Conservation (phyloP, 2,329 filamentous ascomycete genomes). For the Thelonectria blattea region DNA sequence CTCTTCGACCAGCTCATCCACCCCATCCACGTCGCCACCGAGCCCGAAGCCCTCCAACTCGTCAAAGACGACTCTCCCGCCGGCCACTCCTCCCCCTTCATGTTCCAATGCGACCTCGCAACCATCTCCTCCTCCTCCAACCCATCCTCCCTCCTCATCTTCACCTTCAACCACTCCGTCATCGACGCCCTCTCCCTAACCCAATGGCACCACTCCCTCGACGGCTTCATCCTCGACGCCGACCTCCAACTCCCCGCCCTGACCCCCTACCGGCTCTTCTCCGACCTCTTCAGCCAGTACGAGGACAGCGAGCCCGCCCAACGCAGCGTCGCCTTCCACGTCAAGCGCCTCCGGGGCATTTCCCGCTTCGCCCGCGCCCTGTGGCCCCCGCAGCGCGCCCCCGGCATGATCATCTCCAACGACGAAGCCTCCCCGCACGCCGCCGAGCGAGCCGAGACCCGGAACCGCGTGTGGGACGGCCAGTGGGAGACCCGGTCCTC, state of each 20-base stretch:
- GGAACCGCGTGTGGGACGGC: slow-evolving; percentile 39
- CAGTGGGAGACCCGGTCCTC: slow-evolving; percentile 35
- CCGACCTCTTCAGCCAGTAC: slow-evolving; percentile 42
- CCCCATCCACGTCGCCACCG: slow-evolving; percentile 28
- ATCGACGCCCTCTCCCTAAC: slow-evolving; percentile 44
- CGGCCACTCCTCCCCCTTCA: slow-evolving; percentile 36
- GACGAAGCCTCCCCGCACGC: slow-evolving; percentile 33
- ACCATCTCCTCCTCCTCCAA: slow-evolving; percentile 16
- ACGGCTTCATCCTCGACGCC: slow-evolving; percentile 37
- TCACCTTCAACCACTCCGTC: slow-evolving; percentile 45
- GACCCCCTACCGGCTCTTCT: slow-evolving; percentile 42
- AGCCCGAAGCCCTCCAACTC: slow-evolving; percentile 28
- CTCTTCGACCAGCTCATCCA: slow-evolving; percentile 39
- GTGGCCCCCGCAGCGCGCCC: slow-evolving; percentile 43
- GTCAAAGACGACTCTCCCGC: slow-evolving; percentile 30
- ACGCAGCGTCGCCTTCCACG: slow-evolving; percentile 40
- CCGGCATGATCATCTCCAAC: slow-evolving; percentile 44
- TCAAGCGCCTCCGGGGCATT: slow-evolving; percentile 42
- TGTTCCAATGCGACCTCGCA: slow-evolving; percentile 39
- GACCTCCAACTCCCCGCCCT: slow-evolving; percentile 25
- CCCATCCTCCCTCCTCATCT: slow-evolving; percentile 30
- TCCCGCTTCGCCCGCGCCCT: slow-evolving; percentile 41
- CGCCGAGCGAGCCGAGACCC: slow-evolving; percentile 28
- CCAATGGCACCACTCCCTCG: slow-evolving; percentile 43
- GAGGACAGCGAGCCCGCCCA: slow-evolving; percentile 38